Evolutionary conservation across 495 filamentous ascomycete genomes (phyloP).

Genomic region (Neurospora sp.): DNA sequence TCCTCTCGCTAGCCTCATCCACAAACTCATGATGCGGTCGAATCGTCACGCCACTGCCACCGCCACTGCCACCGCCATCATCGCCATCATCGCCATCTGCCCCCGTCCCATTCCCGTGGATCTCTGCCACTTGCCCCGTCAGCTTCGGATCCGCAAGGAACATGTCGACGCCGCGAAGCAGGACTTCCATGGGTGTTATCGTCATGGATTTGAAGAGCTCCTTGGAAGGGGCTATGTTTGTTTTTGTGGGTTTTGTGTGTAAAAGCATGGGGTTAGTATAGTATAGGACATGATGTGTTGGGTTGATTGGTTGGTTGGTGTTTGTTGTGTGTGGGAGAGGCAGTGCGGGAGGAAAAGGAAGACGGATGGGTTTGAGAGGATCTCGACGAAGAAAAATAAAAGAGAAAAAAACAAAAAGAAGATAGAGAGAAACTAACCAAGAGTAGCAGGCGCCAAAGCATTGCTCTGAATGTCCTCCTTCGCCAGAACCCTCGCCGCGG

Average conservation of each 20-base stretch:
- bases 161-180: constrained; percentile 32
- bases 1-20: constrained; percentile 39
- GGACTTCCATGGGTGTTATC: constrained; percentile 43
- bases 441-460: constrained; percentile 41
- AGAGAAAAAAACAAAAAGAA: neutral
- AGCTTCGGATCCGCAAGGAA: constrained; percentile 32
- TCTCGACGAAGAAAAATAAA: neutral
- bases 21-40: constrained; percentile 39
- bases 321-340: neutral
- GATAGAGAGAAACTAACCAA: constrained; percentile 14
- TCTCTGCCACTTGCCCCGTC: constrained; percentile 40
- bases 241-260: constrained; percentile 22
- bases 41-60: constrained; percentile 31
- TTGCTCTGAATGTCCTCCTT: constrained; percentile 41
- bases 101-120: constrained; percentile 28
- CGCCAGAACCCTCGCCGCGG: constrained; percentile 29
- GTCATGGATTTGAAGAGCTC: constrained; percentile 40
- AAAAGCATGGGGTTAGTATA: no score
- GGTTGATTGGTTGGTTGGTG: neutral
- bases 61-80: no score
- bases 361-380: no score
- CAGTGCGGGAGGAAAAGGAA: neutral
- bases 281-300: no score
- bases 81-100: constrained; percentile 7
- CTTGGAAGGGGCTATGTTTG: constrained; percentile 35